Conservation (phyloP, 345 rosid species). For the Pistacia vera region DNA sequence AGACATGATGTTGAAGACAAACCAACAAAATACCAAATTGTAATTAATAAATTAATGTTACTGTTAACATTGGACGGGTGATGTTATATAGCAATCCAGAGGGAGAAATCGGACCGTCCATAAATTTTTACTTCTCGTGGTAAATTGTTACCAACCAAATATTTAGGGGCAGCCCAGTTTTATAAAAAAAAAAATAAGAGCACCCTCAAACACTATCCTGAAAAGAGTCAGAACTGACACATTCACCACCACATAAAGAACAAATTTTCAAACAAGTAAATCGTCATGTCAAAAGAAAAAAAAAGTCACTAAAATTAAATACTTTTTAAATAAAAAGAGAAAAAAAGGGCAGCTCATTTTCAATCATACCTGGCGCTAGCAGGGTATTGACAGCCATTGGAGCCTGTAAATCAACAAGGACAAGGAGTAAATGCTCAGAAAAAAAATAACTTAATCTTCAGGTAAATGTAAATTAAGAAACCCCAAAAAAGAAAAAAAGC, state of each 20-base stretch:
- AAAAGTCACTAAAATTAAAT: background rate
- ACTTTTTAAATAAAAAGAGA: background rate
- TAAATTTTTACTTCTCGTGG: too few relatives aligned
- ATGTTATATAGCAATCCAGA: too few relatives aligned
- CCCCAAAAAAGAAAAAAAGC: too few relatives aligned
- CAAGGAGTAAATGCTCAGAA: background rate
- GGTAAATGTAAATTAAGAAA: background rate
- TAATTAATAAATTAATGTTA: too few relatives aligned
- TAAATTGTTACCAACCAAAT: too few relatives aligned
- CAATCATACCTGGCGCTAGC: slow-evolving; percentile 44
- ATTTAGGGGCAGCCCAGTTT: background rate
- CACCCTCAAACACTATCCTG: background rate
- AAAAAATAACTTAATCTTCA: background rate
- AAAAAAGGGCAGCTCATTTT: background rate
- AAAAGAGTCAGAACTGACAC: background rate
- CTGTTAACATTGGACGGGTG: too few relatives aligned
- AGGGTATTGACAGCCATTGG: slow-evolving; percentile 48
- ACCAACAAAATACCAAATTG: too few relatives aligned
- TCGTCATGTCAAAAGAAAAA: background rate
- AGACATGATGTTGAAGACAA: too few relatives aligned
- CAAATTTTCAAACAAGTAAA: background rate
- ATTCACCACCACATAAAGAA: background rate
- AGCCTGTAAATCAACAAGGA: slow-evolving; percentile 34
- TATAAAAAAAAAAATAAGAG: background rate
- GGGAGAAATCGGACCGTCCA: too few relatives aligned